Percentiles rank a stretch among this genome's conserved stretches.
Evolutionary conservation across 2,329 filamentous ascomycete species (phyloP).

Genomic region (Hypomyces perniciosus): DNA sequence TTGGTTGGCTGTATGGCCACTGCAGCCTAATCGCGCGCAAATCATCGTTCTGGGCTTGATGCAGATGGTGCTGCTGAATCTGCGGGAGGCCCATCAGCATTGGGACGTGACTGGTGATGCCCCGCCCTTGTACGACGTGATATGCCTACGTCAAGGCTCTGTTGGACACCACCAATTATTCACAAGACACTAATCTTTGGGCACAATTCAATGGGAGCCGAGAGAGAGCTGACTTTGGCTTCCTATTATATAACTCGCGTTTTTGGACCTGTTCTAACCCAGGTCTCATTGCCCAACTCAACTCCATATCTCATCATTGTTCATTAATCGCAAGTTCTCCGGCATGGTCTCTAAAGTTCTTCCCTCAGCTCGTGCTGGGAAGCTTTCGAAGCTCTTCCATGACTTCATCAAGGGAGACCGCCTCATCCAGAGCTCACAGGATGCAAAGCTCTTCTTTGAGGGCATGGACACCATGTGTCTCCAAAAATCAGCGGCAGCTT

Average conservation of each 20-base stretch:
- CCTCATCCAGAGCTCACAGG: conserved; percentile 8
- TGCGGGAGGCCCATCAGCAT: background rate
- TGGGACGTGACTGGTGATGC: background rate
- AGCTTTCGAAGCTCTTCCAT: conserved; percentile 12
- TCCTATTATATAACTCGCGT: too few relatives aligned
- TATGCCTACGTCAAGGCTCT: background rate
- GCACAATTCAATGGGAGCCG: too few relatives aligned
- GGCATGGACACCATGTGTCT: conserved; percentile 9
- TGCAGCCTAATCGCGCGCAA: background rate
- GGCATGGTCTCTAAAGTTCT: background rate
- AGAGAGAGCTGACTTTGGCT: too few relatives aligned
- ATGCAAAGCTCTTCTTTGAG: conserved; percentile 16
- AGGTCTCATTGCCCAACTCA: too few relatives aligned
- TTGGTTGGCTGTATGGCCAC: background rate
- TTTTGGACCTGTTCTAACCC: too few relatives aligned
- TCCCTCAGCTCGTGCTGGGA: conserved; percentile 1
- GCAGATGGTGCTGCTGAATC: background rate
- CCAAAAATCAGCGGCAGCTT: conserved; percentile 7
- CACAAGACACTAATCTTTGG: too few relatives aligned
- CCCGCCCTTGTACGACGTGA: background rate
- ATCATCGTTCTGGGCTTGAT: background rate
- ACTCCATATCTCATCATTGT: too few relatives aligned
- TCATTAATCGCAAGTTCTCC: background rate
- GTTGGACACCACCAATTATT: background rate
- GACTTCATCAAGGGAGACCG: conserved; percentile 8